Evolutionary conservation across 2,329 filamentous ascomycete species (phyloP).

Genomic region (Aspergillus quadrilineatus): DNA sequence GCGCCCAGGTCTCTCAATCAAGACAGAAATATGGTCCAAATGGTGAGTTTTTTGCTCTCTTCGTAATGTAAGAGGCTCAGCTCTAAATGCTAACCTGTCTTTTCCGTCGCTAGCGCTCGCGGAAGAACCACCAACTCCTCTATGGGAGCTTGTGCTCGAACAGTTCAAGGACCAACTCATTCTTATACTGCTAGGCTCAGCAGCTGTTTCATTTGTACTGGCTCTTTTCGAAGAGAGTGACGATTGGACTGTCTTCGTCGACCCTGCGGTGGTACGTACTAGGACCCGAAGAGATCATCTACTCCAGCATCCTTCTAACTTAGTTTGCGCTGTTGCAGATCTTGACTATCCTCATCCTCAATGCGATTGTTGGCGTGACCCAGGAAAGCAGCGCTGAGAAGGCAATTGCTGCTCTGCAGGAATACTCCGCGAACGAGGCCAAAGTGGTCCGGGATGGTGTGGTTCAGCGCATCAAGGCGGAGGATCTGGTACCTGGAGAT

Average conservation of each 20-base stretch:
- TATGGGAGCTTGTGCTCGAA: slow-evolving; percentile 96
- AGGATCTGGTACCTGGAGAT: slow-evolving; percentile 93
- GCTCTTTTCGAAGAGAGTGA: slow-evolving; percentile 90
- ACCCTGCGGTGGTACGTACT: slow-evolving; percentile 80
- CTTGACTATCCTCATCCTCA: slow-evolving; percentile 92
- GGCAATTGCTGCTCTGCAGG: slow-evolving; percentile 94
- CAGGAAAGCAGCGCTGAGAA: slow-evolving; percentile 99
- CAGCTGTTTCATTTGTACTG: slow-evolving; percentile 87
- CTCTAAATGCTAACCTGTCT: slow-evolving; percentile 19
- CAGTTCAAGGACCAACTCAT: slow-evolving; percentile 99
- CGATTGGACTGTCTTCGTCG: slow-evolving; percentile 96
- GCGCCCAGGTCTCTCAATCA: slow-evolving; percentile 47
- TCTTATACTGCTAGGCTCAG: slow-evolving; percentile 88
- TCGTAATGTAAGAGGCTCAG: not conserved
- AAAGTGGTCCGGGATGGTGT: slow-evolving; percentile 86
- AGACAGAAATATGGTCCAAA: slow-evolving; percentile 55
- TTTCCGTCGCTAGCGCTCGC: slow-evolving; percentile 57
- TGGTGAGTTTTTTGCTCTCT: slow-evolving; percentile 41
- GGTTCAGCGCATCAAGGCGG: slow-evolving; percentile 83
- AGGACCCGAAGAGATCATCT: not conserved
- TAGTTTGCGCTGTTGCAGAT: slow-evolving; percentile 58
- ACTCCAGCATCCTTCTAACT: slow-evolving; percentile 19
- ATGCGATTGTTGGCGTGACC: slow-evolving; percentile 94
- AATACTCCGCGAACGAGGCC: slow-evolving; percentile 98
- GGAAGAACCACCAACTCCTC: slow-evolving; percentile 90